phyloP scores from a whole-genome alignment of 2,329 filamentous ascomycete species.

The Macrophomina pseudophaseolina region DNA sequence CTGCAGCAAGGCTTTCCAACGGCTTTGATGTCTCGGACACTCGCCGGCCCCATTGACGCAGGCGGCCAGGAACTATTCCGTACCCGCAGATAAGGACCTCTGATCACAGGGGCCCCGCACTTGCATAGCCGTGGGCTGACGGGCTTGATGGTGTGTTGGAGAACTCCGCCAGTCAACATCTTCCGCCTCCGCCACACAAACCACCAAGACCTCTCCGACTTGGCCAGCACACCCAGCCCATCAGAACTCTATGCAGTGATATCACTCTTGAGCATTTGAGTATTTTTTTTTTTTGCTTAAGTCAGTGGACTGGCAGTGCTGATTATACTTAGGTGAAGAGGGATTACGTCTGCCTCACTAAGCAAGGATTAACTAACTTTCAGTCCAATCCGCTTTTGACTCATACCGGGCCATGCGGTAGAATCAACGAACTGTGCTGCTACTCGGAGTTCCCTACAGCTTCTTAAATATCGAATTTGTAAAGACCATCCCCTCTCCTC shows the following conservation, averaged over 20 bases:
- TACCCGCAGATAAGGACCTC: conserved; percentile 3
- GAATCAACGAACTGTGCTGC: not conserved
- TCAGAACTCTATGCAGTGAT: conserved; percentile 12
- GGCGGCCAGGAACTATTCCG: not conserved
- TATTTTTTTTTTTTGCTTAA: not conserved
- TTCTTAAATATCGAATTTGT: not conserved
- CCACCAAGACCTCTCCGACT: conserved; percentile 1
- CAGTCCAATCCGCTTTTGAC: no score
- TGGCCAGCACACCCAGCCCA: conserved; percentile 9
- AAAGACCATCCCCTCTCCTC: not conserved
- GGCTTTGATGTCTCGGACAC: conserved; percentile 17
- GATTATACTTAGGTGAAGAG: not conserved
- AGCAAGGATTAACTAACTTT: no score
- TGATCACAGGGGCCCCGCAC: conserved; percentile 15
- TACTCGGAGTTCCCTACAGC: not conserved
- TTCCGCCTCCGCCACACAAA: not conserved
- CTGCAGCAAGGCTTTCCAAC: conserved; percentile 18
- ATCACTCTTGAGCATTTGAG: conserved; percentile 1
- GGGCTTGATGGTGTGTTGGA: conserved; percentile 6
- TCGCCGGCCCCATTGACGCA: not conserved
- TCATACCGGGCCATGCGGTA: not conserved
- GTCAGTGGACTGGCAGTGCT: not conserved
- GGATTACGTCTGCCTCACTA: not conserved
- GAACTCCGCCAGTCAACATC: not conserved
- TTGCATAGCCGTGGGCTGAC: conserved; percentile 14